Evolutionary conservation across 495 filamentous ascomycete species (phyloP).

Genomic region (Filosporella fistucella): DNA sequence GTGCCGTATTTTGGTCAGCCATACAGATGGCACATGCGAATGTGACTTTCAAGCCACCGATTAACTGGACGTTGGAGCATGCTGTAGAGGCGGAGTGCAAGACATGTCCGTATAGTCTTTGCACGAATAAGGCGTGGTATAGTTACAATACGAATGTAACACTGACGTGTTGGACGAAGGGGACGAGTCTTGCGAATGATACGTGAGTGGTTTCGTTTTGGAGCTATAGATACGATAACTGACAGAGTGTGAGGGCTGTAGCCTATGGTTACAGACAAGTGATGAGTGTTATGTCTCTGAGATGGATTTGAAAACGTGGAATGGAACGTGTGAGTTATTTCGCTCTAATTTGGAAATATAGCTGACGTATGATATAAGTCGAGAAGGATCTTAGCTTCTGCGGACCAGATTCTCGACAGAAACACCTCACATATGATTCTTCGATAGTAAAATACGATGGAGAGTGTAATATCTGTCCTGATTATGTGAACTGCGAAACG

Average conservation of each 20-base stretch:
- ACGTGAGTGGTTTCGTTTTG: neutral
- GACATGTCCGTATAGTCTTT: conserved; percentile 3
- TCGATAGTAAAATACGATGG: neutral
- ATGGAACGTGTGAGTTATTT: conserved; percentile 1
- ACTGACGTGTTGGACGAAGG: conserved; percentile 1
- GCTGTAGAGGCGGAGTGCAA: conserved; percentile 6
- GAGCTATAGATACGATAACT: neutral
- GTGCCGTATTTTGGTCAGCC: no score
- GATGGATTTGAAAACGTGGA: neutral
- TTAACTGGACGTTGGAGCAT: conserved; percentile 1
- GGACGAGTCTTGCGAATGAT: conserved; percentile 3
- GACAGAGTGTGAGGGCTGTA: neutral
- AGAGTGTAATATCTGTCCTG: conserved; percentile 7
- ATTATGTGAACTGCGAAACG: neutral
- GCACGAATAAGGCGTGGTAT: conserved; percentile 4
- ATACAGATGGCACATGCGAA: no score
- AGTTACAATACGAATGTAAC: neutral
- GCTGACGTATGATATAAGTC: neutral
- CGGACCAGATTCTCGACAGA: neutral
- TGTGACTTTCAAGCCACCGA: neutral
- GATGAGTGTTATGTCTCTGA: conserved; percentile 5
- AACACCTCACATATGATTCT: neutral
- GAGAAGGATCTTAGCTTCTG: conserved; percentile 4
- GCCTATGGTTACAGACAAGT: neutral
- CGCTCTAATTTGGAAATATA: neutral